These are phyloP conservation scores for Emericellopsis terricola DNA, from an alignment of 495 filamentous ascomycete genomes.

Conservation along the genomic window DNA sequence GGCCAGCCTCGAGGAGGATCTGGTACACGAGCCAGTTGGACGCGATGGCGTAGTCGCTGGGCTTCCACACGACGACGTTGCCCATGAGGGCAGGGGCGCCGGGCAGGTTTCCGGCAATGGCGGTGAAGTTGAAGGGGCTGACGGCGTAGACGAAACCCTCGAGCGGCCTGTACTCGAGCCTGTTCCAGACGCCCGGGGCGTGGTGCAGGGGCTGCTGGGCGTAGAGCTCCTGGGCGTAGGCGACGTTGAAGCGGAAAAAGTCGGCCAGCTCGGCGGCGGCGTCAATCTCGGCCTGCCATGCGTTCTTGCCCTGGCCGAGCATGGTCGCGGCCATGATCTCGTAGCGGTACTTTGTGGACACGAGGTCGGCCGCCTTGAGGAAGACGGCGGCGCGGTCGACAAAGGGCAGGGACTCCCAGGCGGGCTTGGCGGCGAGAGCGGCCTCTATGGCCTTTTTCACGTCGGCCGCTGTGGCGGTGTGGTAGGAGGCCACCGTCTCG, in stretches of 20 bases:
- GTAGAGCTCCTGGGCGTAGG: conserved; percentile 76
- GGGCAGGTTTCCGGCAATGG: conserved; percentile 63
- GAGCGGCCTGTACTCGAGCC: conserved; percentile 64
- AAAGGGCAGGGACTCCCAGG: conserved; percentile 71
- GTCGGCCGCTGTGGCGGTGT: conserved; percentile 51
- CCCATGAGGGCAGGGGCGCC: conserved; percentile 60
- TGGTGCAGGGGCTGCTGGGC: conserved; percentile 67
- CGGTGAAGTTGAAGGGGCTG: conserved; percentile 82
- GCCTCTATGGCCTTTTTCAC: conserved; percentile 60
- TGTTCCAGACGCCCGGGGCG: conserved; percentile 63
- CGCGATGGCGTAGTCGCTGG: conserved; percentile 58
- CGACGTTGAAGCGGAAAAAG: conserved; percentile 80
- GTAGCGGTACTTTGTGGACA: conserved; percentile 79
- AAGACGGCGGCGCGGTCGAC: conserved; percentile 84
- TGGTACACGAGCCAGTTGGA: conserved; percentile 62
- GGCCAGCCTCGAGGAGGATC: conserved; percentile 73
- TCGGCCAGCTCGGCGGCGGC: conserved; percentile 81
- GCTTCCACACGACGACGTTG: conserved; percentile 84
- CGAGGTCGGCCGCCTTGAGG: conserved; percentile 79
- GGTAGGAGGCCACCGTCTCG: conserved; percentile 58
- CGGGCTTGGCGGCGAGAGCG: conserved; percentile 61
- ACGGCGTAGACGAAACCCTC: conserved; percentile 81
- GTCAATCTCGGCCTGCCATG: conserved; percentile 94
- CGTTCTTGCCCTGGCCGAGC: conserved; percentile 89
- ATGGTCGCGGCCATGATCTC: conserved; percentile 88